Evolutionary conservation across 495 filamentous ascomycete genomes (phyloP), one percentile per base, ranked within the genome.

Genomic region (Penicillium bialowiezense): DNA sequence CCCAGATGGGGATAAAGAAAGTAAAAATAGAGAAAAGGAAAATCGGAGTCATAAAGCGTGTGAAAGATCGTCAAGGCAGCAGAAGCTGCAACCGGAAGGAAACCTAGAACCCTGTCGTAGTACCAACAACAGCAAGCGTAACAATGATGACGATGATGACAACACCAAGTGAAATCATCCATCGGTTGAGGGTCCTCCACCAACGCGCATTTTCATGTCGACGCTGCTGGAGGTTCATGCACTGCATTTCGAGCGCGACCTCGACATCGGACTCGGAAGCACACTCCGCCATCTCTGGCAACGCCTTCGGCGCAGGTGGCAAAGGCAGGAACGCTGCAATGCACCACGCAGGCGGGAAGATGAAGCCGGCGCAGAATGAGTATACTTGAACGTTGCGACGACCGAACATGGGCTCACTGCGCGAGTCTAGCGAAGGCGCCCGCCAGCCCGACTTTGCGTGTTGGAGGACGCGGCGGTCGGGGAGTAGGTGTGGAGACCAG

Each of bases 111-210:
- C 71, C 71, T 18, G 66, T 63, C 6, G 63, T 74, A 21, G 72
- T 71, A 17, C 73, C 84, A 26, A 90, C 70, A 49, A 83, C 76
- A 48, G 80, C 78, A 20, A 88, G 73, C 14, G 75, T 77, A 52
- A 79, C 75, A 48, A 96, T 77, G 20, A 85, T 82, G 44, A 81
- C 82, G 47, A 96, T 80, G 26, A 98, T 80, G 47, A 87, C 69
- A 12, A 93, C 61, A 13, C 93, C 93, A 39, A 95, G 58, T 33
- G 88, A 68, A 42, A 84, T 83, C 89, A 98, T 91, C 59, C 84
- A 79, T 34, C 90, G 84, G 67, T 98, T 98, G 37, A 97, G 74
- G 50, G 81, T 87, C 50, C 93, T 80, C 93, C 93, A 97, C 91
- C 92, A 97, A 31, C 81, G 77, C 10, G 90, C 90, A 62, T 90